Evolutionary conservation across 2,329 filamentous ascomycete species (phyloP), one percentile per base, ranked within the genome.

Genomic region (Clarireedia homoeocarpa): DNA sequence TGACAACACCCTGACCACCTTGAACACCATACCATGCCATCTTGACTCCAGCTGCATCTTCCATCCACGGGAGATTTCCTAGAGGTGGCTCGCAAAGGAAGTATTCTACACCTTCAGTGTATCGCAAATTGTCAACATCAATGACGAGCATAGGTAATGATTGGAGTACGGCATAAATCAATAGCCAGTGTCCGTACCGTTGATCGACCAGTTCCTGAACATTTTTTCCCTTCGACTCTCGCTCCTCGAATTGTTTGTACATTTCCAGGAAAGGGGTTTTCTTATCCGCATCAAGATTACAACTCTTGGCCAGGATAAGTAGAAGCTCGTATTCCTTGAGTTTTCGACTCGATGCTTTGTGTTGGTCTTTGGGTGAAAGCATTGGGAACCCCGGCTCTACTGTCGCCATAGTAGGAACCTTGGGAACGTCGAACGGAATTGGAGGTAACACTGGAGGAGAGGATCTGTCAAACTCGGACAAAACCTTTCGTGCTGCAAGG

Each of bases 381-480:
- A 77, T 59, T 79, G 72, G 67, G 82, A 40, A 88, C 45, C 83
- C 86, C 42, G 82, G 78, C 55, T 85, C 77, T 17, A 90, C 77
- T 1, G 82, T 75, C 34, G 79, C 77, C 64, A 95, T 79, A 1
- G 79, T 80, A 0, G 92, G 92, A 24, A 95, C 72, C 61, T 85
- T 80, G 2, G 94, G 92, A 4, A 89, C 77, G 68, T 97, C 92
- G 66, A 92, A 97, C 0, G 94, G 92, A 55, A 97, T 84, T 0
- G 92, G 90, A 0, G 94, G 94, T 58, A 92, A 82, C 0, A 97
- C 91, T 0, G 94, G 94, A 1, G 92, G 90, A 14, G 86, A 89
- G 7, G 88, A 92, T 58, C 87, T 83, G 69, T 99, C 94, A 66
- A 91, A 96, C 71, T 97, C 92, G 62, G 82, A 85, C 61, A 96